Conservation (phyloP, 73 alveolate genomes). For the Paramecium sonneborni region DNA sequence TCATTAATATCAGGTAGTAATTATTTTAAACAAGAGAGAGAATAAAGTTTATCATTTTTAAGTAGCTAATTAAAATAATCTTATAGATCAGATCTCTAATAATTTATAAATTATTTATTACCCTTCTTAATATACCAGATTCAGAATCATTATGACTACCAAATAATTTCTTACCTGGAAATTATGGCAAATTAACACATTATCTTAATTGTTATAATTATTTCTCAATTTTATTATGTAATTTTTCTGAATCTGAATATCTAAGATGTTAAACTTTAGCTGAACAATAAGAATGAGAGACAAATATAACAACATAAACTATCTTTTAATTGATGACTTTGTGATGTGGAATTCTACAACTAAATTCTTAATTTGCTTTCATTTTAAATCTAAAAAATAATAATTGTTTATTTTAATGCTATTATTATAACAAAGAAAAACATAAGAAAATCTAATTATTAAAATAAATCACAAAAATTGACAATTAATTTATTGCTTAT, state of each 20-base stretch:
- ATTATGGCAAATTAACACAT: background rate
- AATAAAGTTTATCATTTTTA: background rate
- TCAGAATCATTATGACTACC: slow-evolving; percentile 42
- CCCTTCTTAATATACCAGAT: slow-evolving; percentile 14
- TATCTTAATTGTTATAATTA: background rate
- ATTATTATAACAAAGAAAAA: no score
- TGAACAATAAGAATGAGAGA: background rate
- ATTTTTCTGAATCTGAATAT: slow-evolving; percentile 37
- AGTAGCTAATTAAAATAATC: slow-evolving; percentile 19
- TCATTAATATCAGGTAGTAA: slow-evolving; percentile 1
- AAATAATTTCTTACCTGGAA: slow-evolving; percentile 48
- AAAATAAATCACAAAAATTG: no score
- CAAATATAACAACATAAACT: background rate
- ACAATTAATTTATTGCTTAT: no score
- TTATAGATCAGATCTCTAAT: slow-evolving; percentile 23
- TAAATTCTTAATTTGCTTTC: slow-evolving; percentile 38
- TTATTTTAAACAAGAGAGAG: background rate
- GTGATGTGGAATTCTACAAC: slow-evolving; percentile 47
- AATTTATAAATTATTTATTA: background rate
- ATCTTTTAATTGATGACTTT: slow-evolving; percentile 2
- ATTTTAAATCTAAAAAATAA: background rate
- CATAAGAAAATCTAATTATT: no score
- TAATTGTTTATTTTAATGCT: background rate
- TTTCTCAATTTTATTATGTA: slow-evolving; percentile 14
- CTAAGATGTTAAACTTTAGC: slow-evolving; percentile 13